Base-by-base conservation (phyloP, 441 rosid genomes). In the Syzygium syzygioides region DNA sequence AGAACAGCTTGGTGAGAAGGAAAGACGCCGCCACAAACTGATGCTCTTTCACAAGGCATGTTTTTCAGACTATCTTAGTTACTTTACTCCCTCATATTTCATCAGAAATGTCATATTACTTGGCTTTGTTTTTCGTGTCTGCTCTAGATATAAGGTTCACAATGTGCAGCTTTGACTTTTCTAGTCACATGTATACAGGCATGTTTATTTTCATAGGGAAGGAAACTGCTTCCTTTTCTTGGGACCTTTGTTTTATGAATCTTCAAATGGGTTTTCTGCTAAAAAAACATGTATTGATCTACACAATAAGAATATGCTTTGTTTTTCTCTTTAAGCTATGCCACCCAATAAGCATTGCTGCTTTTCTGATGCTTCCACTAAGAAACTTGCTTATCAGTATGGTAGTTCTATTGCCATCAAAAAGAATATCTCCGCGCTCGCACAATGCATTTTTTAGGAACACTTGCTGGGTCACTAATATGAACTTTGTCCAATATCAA, bases 11-110 rank as follows among this genome's bases (percentile, higher is more conserved):
- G 99, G 96, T 4, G 94, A 96, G 60, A 93, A 91, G 89, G 89
- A 93, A 6, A 92, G 87, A 79, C 91, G 90, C 45, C 95, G 97
- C 68, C 90, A 94, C 93, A 97, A 95, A 91, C n/a, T 95, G 89
- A 94, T 92, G 92, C 89, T 96, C 89, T 93, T 90, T 91, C 96
- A 95, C 88, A 91, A 95, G 95, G 99, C 91, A 93, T 18, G 93
- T 30, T 23, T 90, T 87, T 89, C 55, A n/a, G n/a, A n/a, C 87
- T 23, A 37, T 20, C 48, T 45, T 30, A 37, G 60, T 45, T 54
- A 48, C 9, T 54, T 91, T 17, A 14, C 64, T n/a, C 66, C 85
- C 62, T 79, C 83, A 13, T 84, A 86, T 86, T 86, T 20, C 79
- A 26, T 15, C 56, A 79, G 45, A 30, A 48, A 34, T 50, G 57